phyloP scores from a whole-genome alignment of 768 basidiomycete genomes.

The Cubamyces sp. region DNA sequence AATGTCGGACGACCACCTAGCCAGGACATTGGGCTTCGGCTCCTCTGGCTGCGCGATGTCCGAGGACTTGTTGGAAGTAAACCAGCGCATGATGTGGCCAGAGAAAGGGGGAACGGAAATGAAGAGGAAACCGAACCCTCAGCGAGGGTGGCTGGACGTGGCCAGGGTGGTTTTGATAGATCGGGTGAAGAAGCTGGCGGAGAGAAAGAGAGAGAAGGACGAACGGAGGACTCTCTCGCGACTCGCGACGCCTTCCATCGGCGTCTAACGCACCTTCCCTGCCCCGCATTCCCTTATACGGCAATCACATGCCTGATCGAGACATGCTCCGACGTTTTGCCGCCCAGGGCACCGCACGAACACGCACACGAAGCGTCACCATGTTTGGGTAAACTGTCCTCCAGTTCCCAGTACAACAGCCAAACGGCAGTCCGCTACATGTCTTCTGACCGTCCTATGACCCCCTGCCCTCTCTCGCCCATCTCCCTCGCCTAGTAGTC shows the following conservation, averaged over 20 bases:
- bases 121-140: background rate
- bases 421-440: conserved; percentile 6
- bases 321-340: conserved; percentile 13
- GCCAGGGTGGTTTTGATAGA: conserved; percentile 13
- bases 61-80: conserved; percentile 5
- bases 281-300: conserved; percentile 5
- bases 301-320: conserved; percentile 23
- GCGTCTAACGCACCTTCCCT: background rate
- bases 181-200: background rate
- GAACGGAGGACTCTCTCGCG: conserved; percentile 16
- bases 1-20: background rate
- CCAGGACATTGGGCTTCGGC: conserved; percentile 5
- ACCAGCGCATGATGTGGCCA: conserved; percentile 17
- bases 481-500: conserved; percentile 58
- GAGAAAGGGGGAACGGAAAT: background rate
- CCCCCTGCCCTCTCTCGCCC: background rate
- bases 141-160: background rate
- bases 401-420: conserved; percentile 13
- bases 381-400: conserved; percentile 6
- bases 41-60: conserved; percentile 13
- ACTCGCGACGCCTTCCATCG: background rate
- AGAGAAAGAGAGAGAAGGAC: conserved; percentile 22
- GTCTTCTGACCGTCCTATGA: conserved; percentile 20
- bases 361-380: conserved; percentile 11
- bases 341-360: background rate